phyloP scores from a whole-genome alignment of 2,329 filamentous ascomycete genomes.

The Fusarium avenaceum region DNA sequence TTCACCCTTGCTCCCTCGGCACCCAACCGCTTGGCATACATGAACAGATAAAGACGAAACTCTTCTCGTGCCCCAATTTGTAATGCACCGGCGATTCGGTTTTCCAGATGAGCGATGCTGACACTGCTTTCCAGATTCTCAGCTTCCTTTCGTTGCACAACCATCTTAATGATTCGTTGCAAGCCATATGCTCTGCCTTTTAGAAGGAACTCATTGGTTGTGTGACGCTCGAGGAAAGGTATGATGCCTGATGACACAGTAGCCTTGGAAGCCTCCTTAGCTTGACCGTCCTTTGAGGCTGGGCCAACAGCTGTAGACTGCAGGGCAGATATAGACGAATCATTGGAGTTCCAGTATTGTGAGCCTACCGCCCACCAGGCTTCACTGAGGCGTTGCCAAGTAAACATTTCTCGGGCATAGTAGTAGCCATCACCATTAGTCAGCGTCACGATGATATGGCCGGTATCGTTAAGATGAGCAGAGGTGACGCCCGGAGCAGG shows the following conservation, averaged over 20 bases:
- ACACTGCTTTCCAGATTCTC: slow-evolving; percentile 92
- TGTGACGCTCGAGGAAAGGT: slow-evolving; percentile 92
- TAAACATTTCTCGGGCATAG: slow-evolving; percentile 87
- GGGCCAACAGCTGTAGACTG: slow-evolving; percentile 78
- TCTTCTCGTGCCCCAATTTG: slow-evolving; percentile 89
- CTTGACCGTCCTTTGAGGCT: slow-evolving; percentile 61
- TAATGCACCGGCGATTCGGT: slow-evolving; percentile 89
- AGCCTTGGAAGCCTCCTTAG: slow-evolving; percentile 62
- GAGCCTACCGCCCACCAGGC: slow-evolving; percentile 98
- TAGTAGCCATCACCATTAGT: slow-evolving; percentile 95
- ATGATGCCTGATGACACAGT: slow-evolving; percentile 91
- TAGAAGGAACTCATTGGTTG: slow-evolving; percentile 90
- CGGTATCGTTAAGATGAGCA: slow-evolving; percentile 89
- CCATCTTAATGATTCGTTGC: slow-evolving; percentile 89
- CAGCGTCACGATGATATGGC: slow-evolving; percentile 88
- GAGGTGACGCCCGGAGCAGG: slow-evolving; percentile 88
- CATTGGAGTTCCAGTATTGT: slow-evolving; percentile 99
- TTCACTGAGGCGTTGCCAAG: slow-evolving; percentile 96
- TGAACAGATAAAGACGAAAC: slow-evolving; percentile 93
- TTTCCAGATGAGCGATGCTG: slow-evolving; percentile 95
- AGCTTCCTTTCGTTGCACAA: slow-evolving; percentile 90
- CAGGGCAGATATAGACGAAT: slow-evolving; percentile 86
- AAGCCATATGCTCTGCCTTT: slow-evolving; percentile 93
- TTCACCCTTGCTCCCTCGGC: slow-evolving; percentile 89
- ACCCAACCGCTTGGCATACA: slow-evolving; percentile 96